phyloP scores from a whole-genome alignment of 2,329 filamentous ascomycete species.

The Pyrenochaeta sp. region DNA sequence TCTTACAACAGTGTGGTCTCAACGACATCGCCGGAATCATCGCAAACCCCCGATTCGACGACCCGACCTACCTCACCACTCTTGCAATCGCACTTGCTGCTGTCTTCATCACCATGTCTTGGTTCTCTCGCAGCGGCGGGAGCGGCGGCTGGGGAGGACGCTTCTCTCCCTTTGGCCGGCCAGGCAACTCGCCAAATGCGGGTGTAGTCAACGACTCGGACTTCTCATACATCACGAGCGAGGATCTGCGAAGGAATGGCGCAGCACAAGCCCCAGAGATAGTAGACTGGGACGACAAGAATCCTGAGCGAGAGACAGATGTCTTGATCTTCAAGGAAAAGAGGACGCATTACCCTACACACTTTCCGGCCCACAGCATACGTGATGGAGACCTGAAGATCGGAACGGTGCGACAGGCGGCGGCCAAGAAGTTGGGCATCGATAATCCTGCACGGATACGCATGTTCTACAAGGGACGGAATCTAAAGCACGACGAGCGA shows the following conservation, averaged over 20 bases:
- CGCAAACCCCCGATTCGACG: slow-evolving; percentile 43
- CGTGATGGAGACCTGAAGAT: slow-evolving; percentile 75
- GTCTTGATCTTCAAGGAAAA: slow-evolving; percentile 75
- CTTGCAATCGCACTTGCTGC: slow-evolving; percentile 49
- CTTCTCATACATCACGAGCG: slow-evolving; percentile 83
- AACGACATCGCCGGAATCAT: slow-evolving; percentile 36
- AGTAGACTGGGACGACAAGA: slow-evolving; percentile 50
- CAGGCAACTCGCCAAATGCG: slow-evolving; percentile 43
- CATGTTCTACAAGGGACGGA: slow-evolving; percentile 76
- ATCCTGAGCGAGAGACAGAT: slow-evolving; percentile 68
- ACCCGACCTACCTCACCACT: slow-evolving; percentile 43
- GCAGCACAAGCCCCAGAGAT: slow-evolving; percentile 53
- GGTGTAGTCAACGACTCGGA: slow-evolving; percentile 76
- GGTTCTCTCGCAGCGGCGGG: slow-evolving; percentile 56
- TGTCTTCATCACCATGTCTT: slow-evolving; percentile 56
- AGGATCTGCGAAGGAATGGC: slow-evolving; percentile 65
- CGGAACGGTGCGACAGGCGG: slow-evolving; percentile 71
- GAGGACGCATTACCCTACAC: slow-evolving; percentile 70
- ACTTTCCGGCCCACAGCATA: slow-evolving; percentile 79
- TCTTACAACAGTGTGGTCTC: slow-evolving; percentile 28
- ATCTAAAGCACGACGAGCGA: slow-evolving; percentile 70
- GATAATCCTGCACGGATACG: slow-evolving; percentile 67
- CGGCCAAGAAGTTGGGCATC: slow-evolving; percentile 71
- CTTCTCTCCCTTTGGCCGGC: slow-evolving; percentile 60
- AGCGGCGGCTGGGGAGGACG: slow-evolving; percentile 52